phyloP scores from a whole-genome alignment of 257 asterid species.

The Lithospermum erythrorhizon region DNA sequence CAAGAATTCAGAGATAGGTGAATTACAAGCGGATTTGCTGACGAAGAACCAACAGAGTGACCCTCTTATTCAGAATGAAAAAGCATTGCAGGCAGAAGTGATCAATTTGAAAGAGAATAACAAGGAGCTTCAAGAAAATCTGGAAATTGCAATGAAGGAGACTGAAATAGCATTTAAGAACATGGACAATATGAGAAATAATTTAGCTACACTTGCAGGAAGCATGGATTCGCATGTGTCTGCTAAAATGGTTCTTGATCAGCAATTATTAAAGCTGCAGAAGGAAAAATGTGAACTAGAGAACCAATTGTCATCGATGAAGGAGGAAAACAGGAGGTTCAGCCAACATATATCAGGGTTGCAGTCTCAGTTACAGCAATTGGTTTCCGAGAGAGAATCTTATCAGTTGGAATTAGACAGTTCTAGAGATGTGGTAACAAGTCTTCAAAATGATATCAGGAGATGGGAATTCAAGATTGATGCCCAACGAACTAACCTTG shows the following conservation, averaged over 20 bases:
- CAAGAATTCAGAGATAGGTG: slow-evolving; percentile 21
- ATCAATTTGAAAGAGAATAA: slow-evolving; percentile 28
- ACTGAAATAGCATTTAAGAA: slow-evolving; percentile 19
- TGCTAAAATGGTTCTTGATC: slow-evolving; percentile 23
- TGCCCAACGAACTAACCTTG: slow-evolving; percentile 23
- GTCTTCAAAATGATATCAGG: slow-evolving; percentile 36
- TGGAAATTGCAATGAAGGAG: slow-evolving; percentile 21
- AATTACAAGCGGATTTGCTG: slow-evolving; percentile 24
- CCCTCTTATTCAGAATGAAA: slow-evolving; percentile 16
- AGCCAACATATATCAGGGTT: slow-evolving; percentile 19
- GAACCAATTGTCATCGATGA: slow-evolving; percentile 19
- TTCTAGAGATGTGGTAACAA: slow-evolving; percentile 19
- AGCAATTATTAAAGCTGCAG: slow-evolving; percentile 26
- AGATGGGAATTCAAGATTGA: slow-evolving; percentile 32
- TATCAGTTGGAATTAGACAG: slow-evolving; percentile 24
- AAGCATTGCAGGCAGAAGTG: slow-evolving; percentile 31
- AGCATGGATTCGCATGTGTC: slow-evolving; percentile 22
- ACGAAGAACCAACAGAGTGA: slow-evolving; percentile 21
- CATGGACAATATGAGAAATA: slow-evolving; percentile 26
- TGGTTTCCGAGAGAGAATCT: slow-evolving; percentile 34
- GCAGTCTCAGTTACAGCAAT: slow-evolving; percentile 27
- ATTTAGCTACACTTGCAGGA: slow-evolving; percentile 19
- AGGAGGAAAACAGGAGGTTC: slow-evolving; percentile 31
- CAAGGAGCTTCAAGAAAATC: slow-evolving; percentile 27
- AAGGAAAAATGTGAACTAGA: slow-evolving; percentile 25